Evolutionary conservation across 257 asterid genomes (phyloP), one percentile per base, ranked within the genome.

Genomic region (Forsythia viridissima): DNA sequence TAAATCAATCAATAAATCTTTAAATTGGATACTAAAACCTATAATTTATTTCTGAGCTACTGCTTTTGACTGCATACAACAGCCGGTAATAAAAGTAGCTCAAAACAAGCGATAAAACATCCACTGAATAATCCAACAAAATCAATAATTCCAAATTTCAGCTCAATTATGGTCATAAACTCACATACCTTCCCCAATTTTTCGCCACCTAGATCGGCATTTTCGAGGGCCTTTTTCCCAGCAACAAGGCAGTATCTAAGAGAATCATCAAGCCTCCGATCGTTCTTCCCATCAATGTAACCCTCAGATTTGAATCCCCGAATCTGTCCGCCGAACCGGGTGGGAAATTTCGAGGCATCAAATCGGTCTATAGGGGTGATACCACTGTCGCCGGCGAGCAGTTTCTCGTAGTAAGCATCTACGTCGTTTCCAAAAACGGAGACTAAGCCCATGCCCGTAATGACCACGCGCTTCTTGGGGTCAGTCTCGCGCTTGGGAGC

Each of bases 271-370:
- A 88, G 66, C 20, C 90, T 83, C 84, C 92, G 85, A 76, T 88
- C 92, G 43, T 88, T 88, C 82, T 88, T 88, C 6, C 90, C 92
- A 72, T 88, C 92, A 38, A 88, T 88, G 71, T 86, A 88, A 1
- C 90, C 90, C 76, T 86, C 90, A 3, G 89, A 55, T 43, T 77
- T 75, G 82, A 88, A 88, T 10, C 85, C 89, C 78, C 92, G 74
- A 72, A 88, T 88, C 89, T 88, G 92, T 18, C 92, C 92, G 30
- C 90, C 92, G 67, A 88, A 88, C 24, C 90, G 90, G 52, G 90
- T 86, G 63, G 92, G 90, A 69, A 86, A 85, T 72, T 88, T 85
- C 3, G 92, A 86, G 13, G 90, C 90, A 52, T 88, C 92, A 79
- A 88, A 88, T 8, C 92, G 84, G 86, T 88, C 92, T 18, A 88